Evolutionary conservation across 1,284 basidiomycete genomes (phyloP), one percentile per base, ranked within the genome.

Genomic region (Neonothopanus nambi): DNA sequence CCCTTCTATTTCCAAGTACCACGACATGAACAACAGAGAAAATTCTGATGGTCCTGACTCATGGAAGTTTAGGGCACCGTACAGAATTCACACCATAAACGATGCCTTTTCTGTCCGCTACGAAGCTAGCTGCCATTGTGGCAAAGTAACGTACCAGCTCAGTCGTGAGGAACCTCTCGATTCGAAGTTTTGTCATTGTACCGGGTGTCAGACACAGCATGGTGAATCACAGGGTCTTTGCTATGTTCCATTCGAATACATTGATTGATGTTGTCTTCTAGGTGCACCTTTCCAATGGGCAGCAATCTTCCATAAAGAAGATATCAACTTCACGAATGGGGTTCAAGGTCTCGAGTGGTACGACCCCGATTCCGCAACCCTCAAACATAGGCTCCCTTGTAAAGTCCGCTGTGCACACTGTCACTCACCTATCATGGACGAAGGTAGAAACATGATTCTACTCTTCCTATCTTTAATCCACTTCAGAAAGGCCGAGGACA

Each of bases 381-480:
- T 17, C 11, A n/a, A 28, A 15, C 38, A 50, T n/a, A 26, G 9
- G 9, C 48, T 50, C 21, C 48, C 48, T 13, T 50, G 48, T 21
- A 50, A 50, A 30, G 48, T 50, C 20, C 20, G 37, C 17, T 50
- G 48, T 24, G 48, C 8, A 12, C 15, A 50, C 24, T 50, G 48
- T 26, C 48, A 33, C 36, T 8, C 48, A 2, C 48, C 48, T 8
- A 38, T 50, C 38, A 38, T 50, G 37, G 48, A 50, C 36, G 48
- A 50, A 41, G 48, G 48, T 7, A 38, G 48, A 24, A 50, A 50
- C 24, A 50, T 50, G 48, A 21, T 50, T 13, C n/a, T 50, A n/a
- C n/a, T 50, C 6, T 50, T 50, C 15, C 48, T 37, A 13, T 36
- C 37, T 20, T 21, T 50, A 11, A 41, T 50, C 15, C 18, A 28